Evolutionary conservation across 768 basidiomycete genomes (phyloP).

Genomic region (Boletellus sp.): DNA sequence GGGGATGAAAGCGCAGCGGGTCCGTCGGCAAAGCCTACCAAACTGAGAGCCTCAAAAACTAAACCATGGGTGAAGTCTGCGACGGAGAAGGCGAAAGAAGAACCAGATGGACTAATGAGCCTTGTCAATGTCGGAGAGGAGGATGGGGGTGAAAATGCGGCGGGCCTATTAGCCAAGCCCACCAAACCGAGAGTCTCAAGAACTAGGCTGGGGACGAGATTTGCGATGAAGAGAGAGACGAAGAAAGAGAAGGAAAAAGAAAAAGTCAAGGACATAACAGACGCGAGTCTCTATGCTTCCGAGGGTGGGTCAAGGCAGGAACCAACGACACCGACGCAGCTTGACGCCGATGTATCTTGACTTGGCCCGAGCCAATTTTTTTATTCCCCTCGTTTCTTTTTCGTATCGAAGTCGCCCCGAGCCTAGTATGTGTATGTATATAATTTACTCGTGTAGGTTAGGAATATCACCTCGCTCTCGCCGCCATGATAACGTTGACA

Average conservation of each 20-base stretch:
- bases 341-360: conserved; percentile 39
- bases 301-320: conserved; percentile 33
- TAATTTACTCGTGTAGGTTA: conserved; percentile 1
- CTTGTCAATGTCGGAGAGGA: too few species aligned
- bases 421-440: neutral
- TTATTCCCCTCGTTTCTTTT: neutral
- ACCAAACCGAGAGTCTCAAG: too few species aligned
- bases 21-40: conserved; percentile 25
- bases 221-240: too few species aligned
- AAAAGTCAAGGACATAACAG: conserved; percentile 24
- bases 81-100: conserved; percentile 23
- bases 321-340: conserved; percentile 36
- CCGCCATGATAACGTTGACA: neutral
- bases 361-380: neutral
- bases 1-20: conserved; percentile 29
- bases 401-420: neutral
- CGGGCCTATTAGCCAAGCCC: too few species aligned
- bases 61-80: conserved; percentile 19
- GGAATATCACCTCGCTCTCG: neutral
- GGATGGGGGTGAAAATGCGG: too few species aligned
- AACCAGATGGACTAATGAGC: too few species aligned
- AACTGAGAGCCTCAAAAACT: conserved; percentile 31
- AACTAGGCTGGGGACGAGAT: too few species aligned
- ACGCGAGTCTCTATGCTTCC: conserved; percentile 28
- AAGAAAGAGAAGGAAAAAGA: conserved; percentile 19